Evolutionary conservation across 768 basidiomycete species (phyloP), one percentile per base, ranked within the genome.

Genomic region (Agaricus subrufescens): DNA sequence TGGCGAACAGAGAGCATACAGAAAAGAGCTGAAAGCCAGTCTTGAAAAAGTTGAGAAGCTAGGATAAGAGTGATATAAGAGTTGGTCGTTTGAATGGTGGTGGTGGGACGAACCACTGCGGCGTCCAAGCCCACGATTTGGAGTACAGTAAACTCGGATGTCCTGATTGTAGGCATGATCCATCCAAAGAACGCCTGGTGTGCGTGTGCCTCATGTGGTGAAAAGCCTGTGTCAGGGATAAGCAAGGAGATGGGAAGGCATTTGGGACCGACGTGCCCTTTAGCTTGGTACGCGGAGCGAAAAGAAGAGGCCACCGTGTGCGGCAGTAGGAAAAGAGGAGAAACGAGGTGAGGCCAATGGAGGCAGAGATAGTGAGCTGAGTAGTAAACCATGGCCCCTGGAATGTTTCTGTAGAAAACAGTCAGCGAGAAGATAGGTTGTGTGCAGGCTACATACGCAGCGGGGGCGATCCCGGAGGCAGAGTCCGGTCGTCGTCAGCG

Each of bases 111-210:
- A 66, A 94, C 93, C 63, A 98, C 97, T 2, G 94, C 95, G 42
- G 96, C 96, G 69, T 99, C 96, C 42, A 99, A 74, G 0, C 96
- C 96, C 11, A 99, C 96, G 49, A 97, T 96, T 69, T 98, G 94
- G 2, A 99, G 77, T 3, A 99, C 85, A 0, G 93, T 89, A 58
- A 91, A 94, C 67, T 99, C 96, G 45, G 91, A 94, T 0, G 88
- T 94, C 56, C 81, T 75, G 43, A 98, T 79, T 0, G 96, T 98
- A 1, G 96, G 96, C 62, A 96, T 71, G 51, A 99, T 90, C 96
- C 97, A 99, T 26, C 94, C 94, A 71, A 97, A 94, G 73, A 97
- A 91, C 0, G 88, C 85, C 57, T 83, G 79, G 62, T 91, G 88
- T 2, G 85, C 85, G 65, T 95, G 94, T 0, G 90, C 94, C 69